A percentile compares a stretch with the other conserved stretches of the same genome.
Conservation (phyloP, 345 rosid species). For the Microcos paniculata region DNA sequence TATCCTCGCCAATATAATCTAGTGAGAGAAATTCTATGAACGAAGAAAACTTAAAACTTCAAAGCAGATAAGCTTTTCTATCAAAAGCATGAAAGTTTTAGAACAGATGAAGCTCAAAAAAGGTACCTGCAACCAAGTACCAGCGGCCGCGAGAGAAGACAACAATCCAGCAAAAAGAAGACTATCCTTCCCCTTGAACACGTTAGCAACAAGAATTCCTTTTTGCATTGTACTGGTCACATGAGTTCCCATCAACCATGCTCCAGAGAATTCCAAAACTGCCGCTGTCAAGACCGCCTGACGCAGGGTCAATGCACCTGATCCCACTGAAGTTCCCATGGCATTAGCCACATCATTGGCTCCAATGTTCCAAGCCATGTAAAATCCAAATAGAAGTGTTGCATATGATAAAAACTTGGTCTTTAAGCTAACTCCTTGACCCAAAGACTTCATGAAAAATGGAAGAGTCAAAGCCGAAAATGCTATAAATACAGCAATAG, state of each 20-base stretch:
- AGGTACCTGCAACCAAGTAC: constrained; percentile 95
- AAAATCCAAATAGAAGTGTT: constrained; percentile 84
- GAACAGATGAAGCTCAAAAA: not conserved
- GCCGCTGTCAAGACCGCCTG: constrained; percentile 92
- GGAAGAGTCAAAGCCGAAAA: constrained; percentile 75
- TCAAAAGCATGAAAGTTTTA: not conserved
- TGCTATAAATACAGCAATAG: constrained; percentile 60
- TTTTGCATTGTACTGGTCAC: constrained; percentile 99
- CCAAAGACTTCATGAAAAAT: constrained; percentile 67
- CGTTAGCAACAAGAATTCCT: constrained; percentile 82
- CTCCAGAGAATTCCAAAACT: constrained; percentile 93
- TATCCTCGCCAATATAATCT: not conserved
- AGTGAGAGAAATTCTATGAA: not conserved
- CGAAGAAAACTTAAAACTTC: not conserved
- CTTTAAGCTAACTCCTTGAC: constrained; percentile 59
- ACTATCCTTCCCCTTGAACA: constrained; percentile 83
- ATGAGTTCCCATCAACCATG: constrained; percentile 94
- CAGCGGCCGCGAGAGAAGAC: constrained; percentile 89
- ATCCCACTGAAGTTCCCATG: constrained; percentile 98
- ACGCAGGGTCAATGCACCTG: constrained; percentile 76
- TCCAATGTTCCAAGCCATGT: constrained; percentile 99
- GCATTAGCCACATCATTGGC: constrained; percentile 99
- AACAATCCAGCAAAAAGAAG: constrained; percentile 85
- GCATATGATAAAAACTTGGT: constrained; percentile 65
- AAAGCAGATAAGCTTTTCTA: not conserved